Evolutionary conservation across 2,329 filamentous ascomycete genomes (phyloP), one percentile per base, ranked within the genome.

Genomic region (Cytospora mali): DNA sequence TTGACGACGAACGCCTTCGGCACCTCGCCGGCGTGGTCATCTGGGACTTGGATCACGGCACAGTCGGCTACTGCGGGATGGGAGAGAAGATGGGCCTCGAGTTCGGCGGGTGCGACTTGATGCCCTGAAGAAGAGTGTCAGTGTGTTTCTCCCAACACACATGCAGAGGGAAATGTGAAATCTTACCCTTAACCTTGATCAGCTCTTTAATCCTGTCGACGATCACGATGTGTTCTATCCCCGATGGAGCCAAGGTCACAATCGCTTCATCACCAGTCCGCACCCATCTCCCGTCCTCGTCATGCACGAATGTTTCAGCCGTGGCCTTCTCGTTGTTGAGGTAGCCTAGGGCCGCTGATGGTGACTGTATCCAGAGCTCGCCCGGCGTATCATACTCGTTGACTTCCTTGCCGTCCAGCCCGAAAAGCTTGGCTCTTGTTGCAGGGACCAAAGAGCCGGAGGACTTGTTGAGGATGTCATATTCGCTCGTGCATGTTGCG

Each of bases 291-390:
- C 87, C 87, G 67, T 93, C 88, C 1, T 87, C 80, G 57, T 88
- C 81, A 65, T 76, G 78, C 0, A 88, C 71, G 70, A 92, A 97
- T 0, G 93, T 95, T 72, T 96, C 92, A 57, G 84, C 81, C 23
- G 88, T 96, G 3, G 93, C 92, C 70, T 90, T 88, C 51, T 90
- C 87, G 71, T 97, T 96, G 76, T 96, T 90, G 58, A 96, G 78
- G 69, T 97, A 97, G 1, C 93, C 93, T 0, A 97, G 76, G 0
- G 90, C 87, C 1, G 96, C 85, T 1, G 88, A 88, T 0, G 92
- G 93, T 0, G 86, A 86, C 72, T 92, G 90, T 25, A 96, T 84
- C 21, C 91, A 81, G 16, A 97, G 82, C 75, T 97, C 93, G 39
- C 93, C 93, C 0, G 89, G 90, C 52, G 87, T 85, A 65, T 94